Evolutionary conservation across 371 early-diverging fungal genomes (phyloP), one percentile per base, ranked within the genome.

Genomic region (Mucor plumbeus): DNA sequence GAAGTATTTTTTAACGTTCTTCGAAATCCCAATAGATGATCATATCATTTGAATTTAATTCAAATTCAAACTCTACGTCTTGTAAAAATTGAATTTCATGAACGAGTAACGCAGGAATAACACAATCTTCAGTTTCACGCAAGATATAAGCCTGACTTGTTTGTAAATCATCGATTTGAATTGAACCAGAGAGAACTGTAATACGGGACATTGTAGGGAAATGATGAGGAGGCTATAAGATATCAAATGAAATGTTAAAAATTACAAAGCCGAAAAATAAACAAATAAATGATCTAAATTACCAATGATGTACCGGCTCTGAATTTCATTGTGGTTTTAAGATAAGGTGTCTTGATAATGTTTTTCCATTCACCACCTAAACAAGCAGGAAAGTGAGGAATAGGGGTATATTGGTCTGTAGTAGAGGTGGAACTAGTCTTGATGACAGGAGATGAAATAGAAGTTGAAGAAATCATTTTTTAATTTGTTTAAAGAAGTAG

Each of bases 11-110:
- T 53, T 70, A 76, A 63, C 73, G 73, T 58, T 76, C 76, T 68
- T 76, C 76, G 47, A 76, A 64, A 58, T 76, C 76, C 76, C 76
- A 76, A 63, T 68, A 76, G 39, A 76, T 68, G 26, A 67, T 61
- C 73, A 70, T 64, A 33, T 76, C 76, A 35, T 69, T 61, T 7
- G 63, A 65, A 48, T 70, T 68, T 59, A 73, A 67, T 61, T 69
- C 68, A 54, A 76, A 72, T 59, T 73, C 73, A 43, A 76, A 73
- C 60, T 73, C 68, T 10, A 68, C 68, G 34, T 76, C 71, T 65
- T 72, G 58, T 15, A 73, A 53, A 31, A 73, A 76, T 14, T 73
- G 70, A 19, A 76, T 62, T 65, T 76, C 73, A 59, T 76, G 76
- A 10, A 76, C 76, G 19, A 73, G 48, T 36, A 72, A 44, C 14